These are phyloP conservation scores for Kwoniella sp. DNA, from an alignment of 768 basidiomycete species.

Conservation along the genomic window DNA sequence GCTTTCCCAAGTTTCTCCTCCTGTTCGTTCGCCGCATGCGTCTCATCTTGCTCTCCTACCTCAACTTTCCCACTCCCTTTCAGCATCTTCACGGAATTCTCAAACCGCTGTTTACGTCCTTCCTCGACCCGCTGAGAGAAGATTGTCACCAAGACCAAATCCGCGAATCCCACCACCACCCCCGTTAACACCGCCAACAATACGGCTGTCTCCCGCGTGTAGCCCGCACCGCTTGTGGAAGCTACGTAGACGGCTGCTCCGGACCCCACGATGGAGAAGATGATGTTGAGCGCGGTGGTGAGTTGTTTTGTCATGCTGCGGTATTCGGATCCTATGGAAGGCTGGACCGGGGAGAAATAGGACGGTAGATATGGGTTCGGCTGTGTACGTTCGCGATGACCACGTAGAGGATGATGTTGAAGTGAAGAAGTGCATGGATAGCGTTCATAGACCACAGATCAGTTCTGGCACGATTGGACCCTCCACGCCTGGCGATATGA, in stretches of 20 bases:
- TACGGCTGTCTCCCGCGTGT: conserved; percentile 29
- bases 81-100: conserved; percentile 10
- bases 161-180: conserved; percentile 41
- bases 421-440: not conserved
- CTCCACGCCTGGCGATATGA: too few relatives aligned
- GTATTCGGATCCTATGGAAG: conserved; percentile 36
- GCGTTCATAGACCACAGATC: not conserved
- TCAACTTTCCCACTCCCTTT: conserved; percentile 17
- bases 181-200: conserved; percentile 37
- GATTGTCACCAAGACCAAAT: conserved; percentile 41
- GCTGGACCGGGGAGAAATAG: conserved; percentile 33
- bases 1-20: not conserved
- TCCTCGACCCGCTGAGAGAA: conserved; percentile 25
- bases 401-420: not conserved
- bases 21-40: not conserved
- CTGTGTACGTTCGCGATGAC: conserved; percentile 5
- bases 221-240: conserved; percentile 35
- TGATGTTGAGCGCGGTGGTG: conserved; percentile 42
- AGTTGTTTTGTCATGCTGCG: conserved; percentile 31
- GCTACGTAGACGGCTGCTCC: conserved; percentile 43
- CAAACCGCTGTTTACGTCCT: conserved; percentile 17
- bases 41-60: not conserved
- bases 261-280: conserved; percentile 49
- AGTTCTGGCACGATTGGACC: too few relatives aligned
- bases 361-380: conserved; percentile 40